phyloP scores from a whole-genome alignment of 495 filamentous ascomycete species.

The Terfezia claveryi region DNA sequence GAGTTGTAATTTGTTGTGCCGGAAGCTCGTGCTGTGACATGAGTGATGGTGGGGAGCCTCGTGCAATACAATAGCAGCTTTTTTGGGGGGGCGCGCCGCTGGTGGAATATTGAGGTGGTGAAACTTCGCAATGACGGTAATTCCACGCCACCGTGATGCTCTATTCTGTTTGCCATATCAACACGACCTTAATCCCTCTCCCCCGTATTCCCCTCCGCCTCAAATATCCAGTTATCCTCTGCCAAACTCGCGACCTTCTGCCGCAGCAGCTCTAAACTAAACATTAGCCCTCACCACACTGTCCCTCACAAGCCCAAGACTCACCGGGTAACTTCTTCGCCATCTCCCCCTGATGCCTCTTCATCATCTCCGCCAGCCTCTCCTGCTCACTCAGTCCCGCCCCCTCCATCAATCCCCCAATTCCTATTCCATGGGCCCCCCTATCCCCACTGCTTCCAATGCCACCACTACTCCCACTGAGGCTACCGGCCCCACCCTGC shows the following conservation, averaged over 20 bases:
- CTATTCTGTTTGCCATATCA: too few relatives aligned
- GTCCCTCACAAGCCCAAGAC: not conserved
- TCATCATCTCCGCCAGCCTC: not conserved
- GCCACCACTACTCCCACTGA: not conserved
- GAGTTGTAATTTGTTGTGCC: too few relatives aligned
- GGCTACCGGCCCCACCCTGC: not conserved
- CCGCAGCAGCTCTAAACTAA: not conserved
- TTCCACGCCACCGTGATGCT: too few relatives aligned
- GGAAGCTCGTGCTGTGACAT: too few relatives aligned
- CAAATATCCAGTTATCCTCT: not conserved
- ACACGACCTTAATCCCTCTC: too few relatives aligned
- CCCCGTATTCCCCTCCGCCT: not conserved
- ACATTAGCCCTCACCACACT: not conserved
- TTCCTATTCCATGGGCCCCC: not conserved
- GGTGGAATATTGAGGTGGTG: too few relatives aligned
- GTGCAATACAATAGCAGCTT: too few relatives aligned
- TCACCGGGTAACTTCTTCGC: not conserved
- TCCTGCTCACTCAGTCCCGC: not conserved
- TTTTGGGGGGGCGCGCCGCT: too few relatives aligned
- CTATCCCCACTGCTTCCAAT: not conserved
- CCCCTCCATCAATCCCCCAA: not conserved
- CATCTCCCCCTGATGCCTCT: not conserved
- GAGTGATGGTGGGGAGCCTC: too few relatives aligned
- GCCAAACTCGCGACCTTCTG: not conserved
- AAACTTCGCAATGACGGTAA: too few relatives aligned